phyloP scores from a whole-genome alignment of 176 grass and related monocot species.

The Lolium rigidum region DNA sequence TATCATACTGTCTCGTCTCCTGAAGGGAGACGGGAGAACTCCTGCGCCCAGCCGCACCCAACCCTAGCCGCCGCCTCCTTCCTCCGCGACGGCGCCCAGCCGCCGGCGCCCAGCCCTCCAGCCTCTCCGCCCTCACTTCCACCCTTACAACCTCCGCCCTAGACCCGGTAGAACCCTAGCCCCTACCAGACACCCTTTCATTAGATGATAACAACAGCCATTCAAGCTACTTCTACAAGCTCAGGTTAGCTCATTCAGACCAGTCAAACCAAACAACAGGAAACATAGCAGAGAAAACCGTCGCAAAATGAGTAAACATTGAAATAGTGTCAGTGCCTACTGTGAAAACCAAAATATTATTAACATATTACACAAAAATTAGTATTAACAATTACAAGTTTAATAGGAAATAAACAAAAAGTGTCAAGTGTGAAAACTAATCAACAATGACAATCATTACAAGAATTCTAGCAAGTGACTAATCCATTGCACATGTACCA shows the following conservation, averaged over 20 bases:
- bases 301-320: neutral
- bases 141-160: too few species aligned
- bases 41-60: too few species aligned
- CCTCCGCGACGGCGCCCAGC: too few species aligned
- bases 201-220: neutral
- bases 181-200: too few species aligned
- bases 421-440: too few species aligned
- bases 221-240: neutral
- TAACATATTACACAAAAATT: neutral
- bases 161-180: too few species aligned
- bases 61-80: too few species aligned
- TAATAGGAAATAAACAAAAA: neutral
- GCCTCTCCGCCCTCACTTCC: too few species aligned
- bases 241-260: neutral
- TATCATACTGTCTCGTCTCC: too few species aligned
- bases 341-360: neutral
- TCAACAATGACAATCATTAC: constrained; percentile 17
- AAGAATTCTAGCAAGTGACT: neutral
- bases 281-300: neutral
- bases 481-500: neutral
- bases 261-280: neutral
- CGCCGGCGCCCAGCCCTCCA: too few species aligned
- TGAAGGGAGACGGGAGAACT: too few species aligned
- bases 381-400: neutral
- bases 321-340: neutral